These are phyloP conservation scores for Lasiosphaeria ovina DNA, from an alignment of 495 filamentous ascomycete species.

Conservation along the genomic window DNA sequence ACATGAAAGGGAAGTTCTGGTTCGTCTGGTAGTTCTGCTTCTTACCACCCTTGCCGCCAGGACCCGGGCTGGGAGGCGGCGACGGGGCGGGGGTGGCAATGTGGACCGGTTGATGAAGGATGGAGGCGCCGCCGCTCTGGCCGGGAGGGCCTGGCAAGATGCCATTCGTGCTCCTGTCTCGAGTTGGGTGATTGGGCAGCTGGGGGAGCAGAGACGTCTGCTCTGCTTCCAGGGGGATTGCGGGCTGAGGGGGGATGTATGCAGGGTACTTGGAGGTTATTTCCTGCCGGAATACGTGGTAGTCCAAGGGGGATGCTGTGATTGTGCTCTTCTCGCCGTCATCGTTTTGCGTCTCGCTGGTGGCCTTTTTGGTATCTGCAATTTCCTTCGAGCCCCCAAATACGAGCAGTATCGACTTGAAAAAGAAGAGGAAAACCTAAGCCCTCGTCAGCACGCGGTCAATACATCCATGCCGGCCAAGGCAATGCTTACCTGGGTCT, in stretches of 20 bases:
- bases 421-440: conserved; percentile 68
- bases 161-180: conserved; percentile 47
- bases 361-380: conserved; percentile 67
- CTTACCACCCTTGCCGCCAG: conserved; percentile 90
- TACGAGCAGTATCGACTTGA: conserved; percentile 84
- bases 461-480: not conserved
- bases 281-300: conserved; percentile 94
- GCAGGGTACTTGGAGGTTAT: conserved; percentile 98
- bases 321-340: conserved; percentile 59
- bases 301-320: conserved; percentile 90
- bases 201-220: conserved; percentile 88
- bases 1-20: conserved; percentile 97
- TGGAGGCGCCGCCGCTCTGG: conserved; percentile 66
- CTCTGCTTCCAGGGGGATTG: conserved; percentile 83
- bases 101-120: conserved; percentile 92
- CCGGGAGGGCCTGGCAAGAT: conserved; percentile 46
- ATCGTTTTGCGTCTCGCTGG: conserved; percentile 48
- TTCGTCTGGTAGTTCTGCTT: conserved; percentile 99
- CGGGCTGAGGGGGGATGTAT: conserved; percentile 81
- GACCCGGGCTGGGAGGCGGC: conserved; percentile 86
- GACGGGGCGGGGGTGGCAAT: conserved; percentile 98
- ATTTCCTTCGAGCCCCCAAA: conserved; percentile 76
- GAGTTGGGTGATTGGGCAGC: conserved; percentile 66
- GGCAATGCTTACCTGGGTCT: conserved; percentile 24
- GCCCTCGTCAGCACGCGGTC: not conserved